Conservation (phyloP, 2,329 filamentous ascomycete species). For the Cordyceps cateniannulata region DNA sequence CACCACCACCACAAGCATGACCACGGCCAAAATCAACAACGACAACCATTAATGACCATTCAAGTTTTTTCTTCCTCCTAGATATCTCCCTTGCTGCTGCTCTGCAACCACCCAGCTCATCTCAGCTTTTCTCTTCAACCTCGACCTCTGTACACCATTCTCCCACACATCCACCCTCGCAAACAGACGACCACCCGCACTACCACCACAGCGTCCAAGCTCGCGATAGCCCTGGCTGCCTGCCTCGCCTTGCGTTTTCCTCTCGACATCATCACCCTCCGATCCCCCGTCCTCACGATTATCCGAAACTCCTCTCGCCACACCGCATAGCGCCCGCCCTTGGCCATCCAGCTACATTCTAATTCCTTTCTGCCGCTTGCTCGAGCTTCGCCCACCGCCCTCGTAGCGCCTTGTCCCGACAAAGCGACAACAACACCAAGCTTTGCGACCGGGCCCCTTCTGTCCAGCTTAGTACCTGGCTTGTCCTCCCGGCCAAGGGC, state of each 20-base stretch:
- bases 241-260: neutral
- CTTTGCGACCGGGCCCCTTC: neutral
- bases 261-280: neutral
- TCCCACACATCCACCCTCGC: neutral
- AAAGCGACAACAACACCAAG: neutral
- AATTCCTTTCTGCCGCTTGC: neutral
- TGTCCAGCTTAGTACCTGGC: neutral
- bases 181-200: neutral
- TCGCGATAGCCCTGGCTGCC: conserved; percentile 2
- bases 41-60: neutral
- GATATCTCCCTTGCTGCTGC: neutral
- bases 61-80: neutral
- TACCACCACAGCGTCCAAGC: neutral
- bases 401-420: neutral
- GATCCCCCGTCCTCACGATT: neutral
- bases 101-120: neutral
- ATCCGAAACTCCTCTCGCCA: neutral
- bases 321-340: neutral
- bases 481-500: neutral
- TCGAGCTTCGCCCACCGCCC: neutral
- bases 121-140: too few relatives aligned
- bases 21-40: neutral
- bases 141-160: neutral
- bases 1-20: neutral
- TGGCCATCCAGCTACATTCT: neutral